Conservation (phyloP, 1,284 basidiomycete species). For the Porodaedalea pini region DNA sequence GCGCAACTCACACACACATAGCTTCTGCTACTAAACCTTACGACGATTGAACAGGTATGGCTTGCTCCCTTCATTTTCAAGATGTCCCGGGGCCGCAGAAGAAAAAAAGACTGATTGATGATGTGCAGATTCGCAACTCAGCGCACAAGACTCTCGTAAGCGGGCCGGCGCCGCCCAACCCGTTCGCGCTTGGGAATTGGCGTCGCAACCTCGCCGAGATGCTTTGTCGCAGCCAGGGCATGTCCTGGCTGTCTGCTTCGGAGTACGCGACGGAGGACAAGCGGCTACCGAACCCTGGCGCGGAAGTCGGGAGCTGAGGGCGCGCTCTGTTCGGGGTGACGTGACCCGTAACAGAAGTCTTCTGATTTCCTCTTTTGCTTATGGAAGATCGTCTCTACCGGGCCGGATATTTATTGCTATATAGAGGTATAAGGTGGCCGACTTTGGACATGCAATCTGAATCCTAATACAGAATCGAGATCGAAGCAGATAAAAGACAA, state of each 20-base stretch:
- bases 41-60: conserved; percentile 89
- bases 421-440: too few relatives aligned
- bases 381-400: background rate
- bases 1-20: conserved; percentile 31
- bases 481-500: too few relatives aligned
- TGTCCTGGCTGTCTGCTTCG: conserved; percentile 62
- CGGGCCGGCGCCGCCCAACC: conserved; percentile 65
- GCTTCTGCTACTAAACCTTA: conserved; percentile 80
- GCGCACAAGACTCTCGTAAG: conserved; percentile 67
- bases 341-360: background rate
- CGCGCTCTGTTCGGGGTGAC: background rate
- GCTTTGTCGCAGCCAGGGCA: conserved; percentile 67
- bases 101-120: background rate
- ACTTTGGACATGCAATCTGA: too few relatives aligned
- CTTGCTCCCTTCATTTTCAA: background rate
- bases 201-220: conserved; percentile 62
- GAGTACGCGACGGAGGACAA: conserved; percentile 61
- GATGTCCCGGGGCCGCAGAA: conserved; percentile 6
- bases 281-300: conserved; percentile 60
- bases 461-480: too few relatives aligned
- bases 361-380: background rate
- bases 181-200: conserved; percentile 75
- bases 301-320: conserved; percentile 10
- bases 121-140: conserved; percentile 65
- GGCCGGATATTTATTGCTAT: background rate